These are phyloP conservation scores for Hondaea fermentalgiana DNA, from an alignment of 108 stramenopile species.

Conservation along the genomic window DNA sequence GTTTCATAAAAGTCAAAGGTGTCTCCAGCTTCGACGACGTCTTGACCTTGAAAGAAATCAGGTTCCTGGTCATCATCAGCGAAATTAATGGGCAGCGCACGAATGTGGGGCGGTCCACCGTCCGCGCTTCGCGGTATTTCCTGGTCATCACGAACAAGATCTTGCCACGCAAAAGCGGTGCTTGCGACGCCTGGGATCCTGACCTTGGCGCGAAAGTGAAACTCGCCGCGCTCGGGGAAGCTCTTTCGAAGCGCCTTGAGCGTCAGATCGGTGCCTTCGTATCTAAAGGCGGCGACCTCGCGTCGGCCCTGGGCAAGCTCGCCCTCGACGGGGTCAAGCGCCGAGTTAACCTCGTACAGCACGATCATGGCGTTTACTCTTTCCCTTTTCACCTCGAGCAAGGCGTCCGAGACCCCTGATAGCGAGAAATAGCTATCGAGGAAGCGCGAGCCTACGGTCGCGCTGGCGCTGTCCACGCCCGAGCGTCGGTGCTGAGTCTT, in stretches of 20 bases:
- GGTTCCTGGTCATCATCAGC: not conserved
- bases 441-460: too few species aligned
- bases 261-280: not conserved
- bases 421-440: too few species aligned
- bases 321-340: not conserved
- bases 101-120: not conserved
- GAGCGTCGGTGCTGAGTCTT: too few species aligned
- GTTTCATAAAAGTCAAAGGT: too few species aligned
- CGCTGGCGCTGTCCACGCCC: too few species aligned
- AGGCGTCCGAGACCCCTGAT: too few species aligned
- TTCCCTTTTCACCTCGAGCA: not conserved
- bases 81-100: not conserved
- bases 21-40: too few species aligned
- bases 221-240: not conserved
- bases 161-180: not conserved
- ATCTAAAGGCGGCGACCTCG: not conserved
- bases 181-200: not conserved
- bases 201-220: not conserved
- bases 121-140: not conserved
- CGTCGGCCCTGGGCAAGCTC: not conserved
- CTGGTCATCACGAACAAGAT: not conserved
- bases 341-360: not conserved
- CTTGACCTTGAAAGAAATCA: too few species aligned
- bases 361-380: not conserved
- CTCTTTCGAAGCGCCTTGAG: not conserved